Evolutionary conservation across 1,284 basidiomycete species (phyloP), one percentile per base, ranked within the genome.

Genomic region (Ceratobasidium sp.): DNA sequence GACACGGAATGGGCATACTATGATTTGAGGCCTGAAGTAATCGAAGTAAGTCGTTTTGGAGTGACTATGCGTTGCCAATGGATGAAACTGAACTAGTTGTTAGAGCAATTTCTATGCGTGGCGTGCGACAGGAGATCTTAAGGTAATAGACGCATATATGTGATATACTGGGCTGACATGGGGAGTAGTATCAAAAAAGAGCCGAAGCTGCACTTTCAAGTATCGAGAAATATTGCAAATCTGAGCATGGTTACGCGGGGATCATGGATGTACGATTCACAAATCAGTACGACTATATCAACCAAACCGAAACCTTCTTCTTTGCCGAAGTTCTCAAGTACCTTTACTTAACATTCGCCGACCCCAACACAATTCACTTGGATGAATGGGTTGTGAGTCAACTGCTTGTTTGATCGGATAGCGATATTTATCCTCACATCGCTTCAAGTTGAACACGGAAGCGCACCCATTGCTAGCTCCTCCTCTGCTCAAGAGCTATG

Each of bases 271-370:
- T 73, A 14, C 62, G 50, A 14, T n/a, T 61, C 26, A n/a, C 18
- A 23, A 26, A 45, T 12, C 59, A 58, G 28, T 5, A 26, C 14
- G 26, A 30, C 1, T 69, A 59, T 28, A 50, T 60, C 62, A 41
- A 67, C 46, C 57, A 70, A 36, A 70, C 67, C 18, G 67, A 73
- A 45, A 60, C 72, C 16, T 73, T 73, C 55, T 73, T 73, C 34
- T 73, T 73, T 26, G 72, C 72, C 8, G 72, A 73, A 53, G 72
- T 73, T 8, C 46, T 67, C 30, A 73, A 73, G 26, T 73, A 73
- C 43, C 50, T 73, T 21, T 89, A 88, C 79, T 83, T 92, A 58
- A 92, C 89, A 0, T 92, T 91, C 78, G 88, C 90, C 76, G 88
- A 91, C 78, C 90, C 90, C 0, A 78, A 80, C 59, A 83, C 84